Conservation (phyloP, 495 filamentous ascomycete species). For the Stereocaulon alpinum region DNA sequence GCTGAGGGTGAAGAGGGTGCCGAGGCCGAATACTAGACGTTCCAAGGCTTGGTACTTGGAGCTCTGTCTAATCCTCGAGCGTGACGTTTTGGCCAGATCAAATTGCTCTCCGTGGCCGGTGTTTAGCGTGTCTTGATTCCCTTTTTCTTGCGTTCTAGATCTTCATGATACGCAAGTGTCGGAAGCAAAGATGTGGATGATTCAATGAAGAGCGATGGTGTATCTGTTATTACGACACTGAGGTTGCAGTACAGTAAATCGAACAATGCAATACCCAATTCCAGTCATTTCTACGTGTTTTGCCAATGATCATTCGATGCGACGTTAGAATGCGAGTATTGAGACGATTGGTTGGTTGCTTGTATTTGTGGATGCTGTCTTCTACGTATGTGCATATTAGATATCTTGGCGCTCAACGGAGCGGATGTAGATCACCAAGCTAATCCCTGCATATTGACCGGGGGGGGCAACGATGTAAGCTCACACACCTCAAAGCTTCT, state of each 20-base stretch:
- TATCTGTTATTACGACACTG: background rate
- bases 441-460: background rate
- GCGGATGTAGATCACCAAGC: constrained; percentile 8
- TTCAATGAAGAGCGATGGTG: constrained; percentile 13
- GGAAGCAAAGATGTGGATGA: constrained; percentile 15
- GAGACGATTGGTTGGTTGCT: background rate
- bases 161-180: constrained; percentile 12
- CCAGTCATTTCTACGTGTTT: background rate
- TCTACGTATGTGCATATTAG: background rate
- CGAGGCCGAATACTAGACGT: constrained; percentile 89
- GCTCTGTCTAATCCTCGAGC: background rate
- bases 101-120: constrained; percentile 12
- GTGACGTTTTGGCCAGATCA: constrained; percentile 8
- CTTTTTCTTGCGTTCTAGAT: constrained; percentile 12
- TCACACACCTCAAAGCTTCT: background rate
- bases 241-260: constrained; percentile 8
- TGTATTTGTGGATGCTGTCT: background rate
- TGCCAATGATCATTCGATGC: background rate
- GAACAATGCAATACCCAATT: background rate
- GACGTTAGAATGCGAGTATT: background rate
- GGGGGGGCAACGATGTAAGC: background rate
- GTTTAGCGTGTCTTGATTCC: constrained; percentile 3
- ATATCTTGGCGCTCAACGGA: background rate
- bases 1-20: constrained; percentile 76
- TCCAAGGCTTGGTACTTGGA: constrained; percentile 7